Evolutionary conservation across 257 asterid species (phyloP), one percentile per base, ranked within the genome.

Genomic region (Nicotiana tomentosiformis): DNA sequence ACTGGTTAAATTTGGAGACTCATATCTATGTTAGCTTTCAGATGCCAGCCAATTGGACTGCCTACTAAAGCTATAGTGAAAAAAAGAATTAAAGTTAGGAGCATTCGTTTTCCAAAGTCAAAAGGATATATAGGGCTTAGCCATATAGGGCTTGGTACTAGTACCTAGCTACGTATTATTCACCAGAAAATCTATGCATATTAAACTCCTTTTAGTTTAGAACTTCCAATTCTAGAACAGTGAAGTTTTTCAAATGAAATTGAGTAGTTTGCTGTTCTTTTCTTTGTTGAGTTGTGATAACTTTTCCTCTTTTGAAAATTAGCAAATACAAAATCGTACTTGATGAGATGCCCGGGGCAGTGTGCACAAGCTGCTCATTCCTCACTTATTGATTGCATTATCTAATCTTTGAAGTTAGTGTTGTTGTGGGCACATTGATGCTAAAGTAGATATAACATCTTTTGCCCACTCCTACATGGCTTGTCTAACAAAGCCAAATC

Each of bases 401-500:
- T 46, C 35, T 23, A 72, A 12, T 26, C n/a, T 11, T 12, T 64
- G 37, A 64, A 64, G 39, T 64, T 69, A 20, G 78, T 72, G 78
- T 46, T 72, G 23, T 23, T 23, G 78, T 72, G 78, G 78, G 78
- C 60, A 46, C 78, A 23, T 55, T 72, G 46, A 10, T 72, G 60
- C 20, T 72, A 72, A 72, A 72, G 78, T 20, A 72, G 60, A 72
- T 72, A 72, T 20, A 72, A 46, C 78, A 72, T 20, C 20, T 23
- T 72, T 72, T 46, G 78, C 60, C 78, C 60, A 46, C 78, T 43
- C 49, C 78, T 72, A 46, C 78, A 46, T 72, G 78, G 78, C 78
- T 43, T 72, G 78, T 72, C 78, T 72, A 20, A 72, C 78, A 72
- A 72, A 72, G 78, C 60, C 78, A 72, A 72, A 46, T 46, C 78